phyloP scores from a whole-genome alignment of 2,329 filamentous ascomycete genomes.

The Lecanicillium sp. region DNA sequence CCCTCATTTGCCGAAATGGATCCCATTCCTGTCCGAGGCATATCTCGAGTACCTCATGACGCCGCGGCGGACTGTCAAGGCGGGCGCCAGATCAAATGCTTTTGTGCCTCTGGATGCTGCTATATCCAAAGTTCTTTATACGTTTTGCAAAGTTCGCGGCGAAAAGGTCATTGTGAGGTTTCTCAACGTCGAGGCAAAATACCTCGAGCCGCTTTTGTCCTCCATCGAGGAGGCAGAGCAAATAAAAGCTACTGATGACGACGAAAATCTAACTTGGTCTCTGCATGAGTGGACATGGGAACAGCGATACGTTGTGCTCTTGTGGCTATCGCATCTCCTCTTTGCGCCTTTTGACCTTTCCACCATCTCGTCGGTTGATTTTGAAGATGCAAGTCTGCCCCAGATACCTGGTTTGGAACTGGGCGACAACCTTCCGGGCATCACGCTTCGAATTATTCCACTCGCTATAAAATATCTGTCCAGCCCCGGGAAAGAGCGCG shows the following conservation, averaged over 20 bases:
- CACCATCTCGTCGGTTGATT: constrained; percentile 63
- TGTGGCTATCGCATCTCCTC: constrained; percentile 80
- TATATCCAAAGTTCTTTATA: constrained; percentile 74
- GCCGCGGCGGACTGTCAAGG: constrained; percentile 18
- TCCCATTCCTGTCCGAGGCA: constrained; percentile 66
- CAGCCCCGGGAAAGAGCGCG: constrained; percentile 75
- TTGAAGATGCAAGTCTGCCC: constrained; percentile 35
- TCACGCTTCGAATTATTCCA: constrained; percentile 62
- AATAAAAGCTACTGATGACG: constrained; percentile 10
- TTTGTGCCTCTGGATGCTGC: constrained; percentile 56
- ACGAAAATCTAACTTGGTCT: constrained; percentile 6
- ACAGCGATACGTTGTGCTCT: constrained; percentile 75
- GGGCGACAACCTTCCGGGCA: constrained; percentile 54
- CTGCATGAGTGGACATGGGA: constrained; percentile 61
- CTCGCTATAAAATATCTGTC: constrained; percentile 64
- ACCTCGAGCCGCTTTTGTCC: constrained; percentile 71
- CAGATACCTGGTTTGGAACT: constrained; percentile 42
- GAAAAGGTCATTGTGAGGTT: constrained; percentile 90
- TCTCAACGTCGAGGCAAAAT: constrained; percentile 79
- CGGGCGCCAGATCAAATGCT: constrained; percentile 26
- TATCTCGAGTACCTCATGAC: constrained; percentile 60
- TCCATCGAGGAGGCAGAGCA: constrained; percentile 58
- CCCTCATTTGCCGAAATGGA: constrained; percentile 65
- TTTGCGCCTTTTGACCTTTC: constrained; percentile 84
- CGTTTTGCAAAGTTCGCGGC: constrained; percentile 88